Evolutionary conservation across 495 filamentous ascomycete genomes (phyloP).

Genomic region (Aspergillus panamensis): DNA sequence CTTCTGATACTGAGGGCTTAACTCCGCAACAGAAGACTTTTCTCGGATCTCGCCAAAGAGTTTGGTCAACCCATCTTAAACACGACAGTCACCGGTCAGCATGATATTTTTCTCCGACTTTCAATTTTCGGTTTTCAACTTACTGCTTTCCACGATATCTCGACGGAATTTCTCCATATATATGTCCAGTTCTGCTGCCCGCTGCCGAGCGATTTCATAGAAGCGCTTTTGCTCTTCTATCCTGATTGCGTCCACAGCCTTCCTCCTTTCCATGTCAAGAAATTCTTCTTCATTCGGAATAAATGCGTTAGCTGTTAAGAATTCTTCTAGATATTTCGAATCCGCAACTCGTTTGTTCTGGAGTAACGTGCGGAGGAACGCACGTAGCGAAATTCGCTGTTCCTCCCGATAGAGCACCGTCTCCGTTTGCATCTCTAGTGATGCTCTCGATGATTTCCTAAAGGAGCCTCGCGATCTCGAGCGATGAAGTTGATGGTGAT

Average conservation of each 20-base stretch:
- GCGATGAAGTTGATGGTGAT: constrained; percentile 27
- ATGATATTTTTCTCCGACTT: not conserved
- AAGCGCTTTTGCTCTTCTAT: constrained; percentile 90
- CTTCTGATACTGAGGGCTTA: constrained; percentile 93
- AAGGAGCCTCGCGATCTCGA: constrained; percentile 40
- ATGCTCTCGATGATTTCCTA: constrained; percentile 48
- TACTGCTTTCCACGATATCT: constrained; percentile 75
- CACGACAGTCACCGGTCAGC: constrained; percentile 3
- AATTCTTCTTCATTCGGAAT: constrained; percentile 75
- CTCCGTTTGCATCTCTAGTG: constrained; percentile 41
- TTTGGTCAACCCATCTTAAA: constrained; percentile 77
- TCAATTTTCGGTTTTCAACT: constrained; percentile 26
- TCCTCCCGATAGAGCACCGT: constrained; percentile 78
- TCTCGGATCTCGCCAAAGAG: constrained; percentile 89
- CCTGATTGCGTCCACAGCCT: constrained; percentile 79
- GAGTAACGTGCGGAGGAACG: constrained; percentile 79
- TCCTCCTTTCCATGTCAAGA: constrained; percentile 72
- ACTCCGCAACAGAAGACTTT: constrained; percentile 78
- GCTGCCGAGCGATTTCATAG: constrained; percentile 89
- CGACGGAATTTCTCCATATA: constrained; percentile 89
- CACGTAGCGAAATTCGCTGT: constrained; percentile 86
- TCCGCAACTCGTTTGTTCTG: constrained; percentile 79
- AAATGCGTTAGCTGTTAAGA: constrained; percentile 67
- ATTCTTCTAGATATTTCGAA: constrained; percentile 76
- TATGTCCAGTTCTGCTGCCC: constrained; percentile 88